These are phyloP conservation scores for Diplocarpon mali DNA, from an alignment of 2,329 filamentous ascomycete genomes.

Conservation along the genomic window DNA sequence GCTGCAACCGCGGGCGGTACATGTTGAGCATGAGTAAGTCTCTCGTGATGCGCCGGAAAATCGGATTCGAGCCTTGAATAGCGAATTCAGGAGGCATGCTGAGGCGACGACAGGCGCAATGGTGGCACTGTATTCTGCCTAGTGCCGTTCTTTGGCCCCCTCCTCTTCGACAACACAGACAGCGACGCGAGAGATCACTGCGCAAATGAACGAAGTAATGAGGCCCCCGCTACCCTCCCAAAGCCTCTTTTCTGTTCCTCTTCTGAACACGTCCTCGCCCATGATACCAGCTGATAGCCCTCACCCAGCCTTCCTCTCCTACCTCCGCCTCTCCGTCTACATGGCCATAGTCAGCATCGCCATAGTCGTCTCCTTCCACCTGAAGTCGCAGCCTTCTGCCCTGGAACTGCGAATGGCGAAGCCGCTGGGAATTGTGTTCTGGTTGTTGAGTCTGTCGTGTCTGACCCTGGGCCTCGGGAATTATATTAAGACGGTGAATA, in stretches of 20 bases:
- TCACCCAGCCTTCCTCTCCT: slow-evolving; percentile 17
- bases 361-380: slow-evolving; percentile 86
- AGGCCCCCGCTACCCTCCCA: neutral
- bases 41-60: too few species aligned
- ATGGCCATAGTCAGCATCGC: slow-evolving; percentile 84
- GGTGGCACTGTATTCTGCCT: slow-evolving; percentile 19
- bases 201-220: slow-evolving; percentile 35
- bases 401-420: slow-evolving; percentile 68
- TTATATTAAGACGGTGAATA: slow-evolving; percentile 72
- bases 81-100: too few species aligned
- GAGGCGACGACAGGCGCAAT: slow-evolving; percentile 10
- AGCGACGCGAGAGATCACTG: slow-evolving; percentile 51
- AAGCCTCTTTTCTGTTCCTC: neutral
- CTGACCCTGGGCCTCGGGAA: slow-evolving; percentile 70
- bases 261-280: neutral
- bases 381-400: slow-evolving; percentile 59
- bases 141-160: slow-evolving; percentile 34
- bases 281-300: neutral
- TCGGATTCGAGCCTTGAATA: too few species aligned
- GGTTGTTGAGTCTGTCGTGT: slow-evolving; percentile 68
- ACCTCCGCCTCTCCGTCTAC: slow-evolving; percentile 32
- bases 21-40: slow-evolving; percentile 11
- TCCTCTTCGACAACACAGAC: slow-evolving; percentile 56
- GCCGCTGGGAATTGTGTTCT: slow-evolving; percentile 82
- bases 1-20: slow-evolving; percentile 33